Conservation (phyloP, 805 yeast genomes). For the Candida alai region DNA sequence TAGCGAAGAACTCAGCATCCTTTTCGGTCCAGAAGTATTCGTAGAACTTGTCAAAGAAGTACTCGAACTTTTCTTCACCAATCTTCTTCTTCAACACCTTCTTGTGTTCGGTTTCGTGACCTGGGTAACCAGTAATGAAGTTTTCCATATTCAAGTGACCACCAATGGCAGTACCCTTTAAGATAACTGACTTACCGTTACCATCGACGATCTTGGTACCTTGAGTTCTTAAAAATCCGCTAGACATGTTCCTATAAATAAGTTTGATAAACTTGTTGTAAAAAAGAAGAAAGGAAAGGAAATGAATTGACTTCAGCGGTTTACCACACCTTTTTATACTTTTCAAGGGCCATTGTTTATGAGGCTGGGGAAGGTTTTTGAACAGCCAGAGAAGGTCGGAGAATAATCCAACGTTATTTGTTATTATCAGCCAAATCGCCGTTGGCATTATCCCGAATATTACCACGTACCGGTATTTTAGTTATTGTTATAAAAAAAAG, state of each 20-base stretch:
- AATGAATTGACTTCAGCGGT: neutral
- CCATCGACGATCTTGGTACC: slow-evolving; percentile 48
- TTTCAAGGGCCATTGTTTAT: too few species aligned
- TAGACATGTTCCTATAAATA: slow-evolving; percentile 4
- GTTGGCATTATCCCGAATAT: slow-evolving; percentile 2
- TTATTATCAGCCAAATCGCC: too few species aligned
- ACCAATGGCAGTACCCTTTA: slow-evolving; percentile 48
- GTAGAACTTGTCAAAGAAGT: slow-evolving; percentile 48
- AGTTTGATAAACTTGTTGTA: neutral
- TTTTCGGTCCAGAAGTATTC: slow-evolving; percentile 51
- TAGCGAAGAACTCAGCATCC: slow-evolving; percentile 44
- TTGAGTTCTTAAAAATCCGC: slow-evolving; percentile 32
- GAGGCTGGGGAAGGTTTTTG: too few species aligned
- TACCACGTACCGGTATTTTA: too few species aligned
- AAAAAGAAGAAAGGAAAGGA: neutral
- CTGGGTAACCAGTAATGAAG: slow-evolving; percentile 54
- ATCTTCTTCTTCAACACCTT: slow-evolving; percentile 33
- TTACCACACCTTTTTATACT: neutral
- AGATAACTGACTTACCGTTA: slow-evolving; percentile 34
- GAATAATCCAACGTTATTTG: too few species aligned
- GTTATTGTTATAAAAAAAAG: neutral
- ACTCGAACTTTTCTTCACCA: slow-evolving; percentile 46
- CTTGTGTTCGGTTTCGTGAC: slow-evolving; percentile 51
- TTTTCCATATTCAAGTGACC: slow-evolving; percentile 55
- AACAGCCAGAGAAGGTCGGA: neutral